Base-by-base conservation (phyloP, 768 basidiomycete species). In the Butyriboletus loyo region DNA sequence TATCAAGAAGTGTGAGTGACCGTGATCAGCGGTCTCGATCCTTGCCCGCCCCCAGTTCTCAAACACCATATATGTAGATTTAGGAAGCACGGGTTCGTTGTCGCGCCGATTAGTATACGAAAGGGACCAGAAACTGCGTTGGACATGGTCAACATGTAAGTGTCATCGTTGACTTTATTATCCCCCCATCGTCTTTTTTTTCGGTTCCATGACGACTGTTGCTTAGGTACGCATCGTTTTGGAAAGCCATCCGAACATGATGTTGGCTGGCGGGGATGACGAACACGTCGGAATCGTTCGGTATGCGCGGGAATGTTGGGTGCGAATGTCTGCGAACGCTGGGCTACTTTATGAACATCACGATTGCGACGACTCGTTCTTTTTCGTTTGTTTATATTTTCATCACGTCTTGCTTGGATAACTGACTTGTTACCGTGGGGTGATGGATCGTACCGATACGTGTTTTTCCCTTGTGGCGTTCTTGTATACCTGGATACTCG, bases 141-240 rank as follows among this genome's bases (percentile, higher is more conserved):
- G 46, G 86, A 88, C 66, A 71, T 80, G 52, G 86, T 87, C 30
- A 87, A 87, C 62, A 87, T 88, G 86, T 84, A 59, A 48, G 81
- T 66, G 7, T 35, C 5, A 8, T 28, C 8, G 6, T n/a, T 7
- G 21, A 11, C n/a, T n/a, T n/a, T n/a, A n/a, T n/a, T n/a, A n/a
- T n/a, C n/a, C n/a, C n/a, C n/a, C n/a, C n/a, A n/a, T n/a, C n/a
- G n/a, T n/a, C n/a, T n/a, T n/a, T n/a, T n/a, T n/a, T 17, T 4
- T 15, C 25, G 5, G 7, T 46, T 24, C 30, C 3, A 14, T 52
- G 44, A 53, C 38, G 30, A 1, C 25, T 28, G 17, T 2, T 22
- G 17, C 30, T 22, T 24, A 71, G 69, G 67, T 71, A 69, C 19
- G 67, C 69, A 1, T 69, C 67, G 10, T 68, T 68, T 52, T 68